Percentiles rank a stretch among this genome's conserved stretches.
phyloP scores from a whole-genome alignment of 306 rosid genomes.

The Casuarina equisetifolia region DNA sequence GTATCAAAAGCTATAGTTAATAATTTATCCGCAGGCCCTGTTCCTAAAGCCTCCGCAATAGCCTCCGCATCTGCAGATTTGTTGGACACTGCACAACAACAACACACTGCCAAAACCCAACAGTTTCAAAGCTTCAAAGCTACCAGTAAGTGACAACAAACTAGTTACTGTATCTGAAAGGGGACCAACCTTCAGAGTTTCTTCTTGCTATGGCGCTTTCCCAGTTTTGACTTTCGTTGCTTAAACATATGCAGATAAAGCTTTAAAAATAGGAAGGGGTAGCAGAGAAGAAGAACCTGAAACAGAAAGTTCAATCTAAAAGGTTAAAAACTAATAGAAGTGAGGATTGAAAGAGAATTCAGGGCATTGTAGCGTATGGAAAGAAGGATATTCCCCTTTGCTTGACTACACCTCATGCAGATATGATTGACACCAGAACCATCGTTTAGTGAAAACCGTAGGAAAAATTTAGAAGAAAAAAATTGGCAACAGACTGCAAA shows the following conservation, averaged over 20 bases:
- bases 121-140: not conserved
- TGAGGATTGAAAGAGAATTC: conserved; percentile 1
- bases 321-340: conserved; percentile 4
- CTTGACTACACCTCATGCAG: not conserved
- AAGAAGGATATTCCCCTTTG: conserved; percentile 20
- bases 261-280: conserved; percentile 77
- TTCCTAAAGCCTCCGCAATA: too few species aligned
- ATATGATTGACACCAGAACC: not conserved
- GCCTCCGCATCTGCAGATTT: too few species aligned
- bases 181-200: conserved; percentile 31
- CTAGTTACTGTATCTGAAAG: not conserved
- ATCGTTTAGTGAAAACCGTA: not conserved
- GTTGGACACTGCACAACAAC: too few species aligned
- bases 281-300: conserved; percentile 69
- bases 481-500: not conserved
- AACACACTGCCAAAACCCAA: too few species aligned
- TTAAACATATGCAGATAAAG: conserved; percentile 85
- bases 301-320: conserved; percentile 23
- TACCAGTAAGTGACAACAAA: conserved; percentile 11
- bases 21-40: too few species aligned
- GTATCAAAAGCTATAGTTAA: too few species aligned
- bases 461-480: not conserved
- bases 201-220: conserved; percentile 54
- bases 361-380: conserved; percentile 6
- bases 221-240: conserved; percentile 77